A percentile compares a stretch with the other conserved stretches of the same genome.
These are phyloP conservation scores for Heteromeles arbutifolia DNA, from an alignment of 306 rosid species.

Conservation along the genomic window DNA sequence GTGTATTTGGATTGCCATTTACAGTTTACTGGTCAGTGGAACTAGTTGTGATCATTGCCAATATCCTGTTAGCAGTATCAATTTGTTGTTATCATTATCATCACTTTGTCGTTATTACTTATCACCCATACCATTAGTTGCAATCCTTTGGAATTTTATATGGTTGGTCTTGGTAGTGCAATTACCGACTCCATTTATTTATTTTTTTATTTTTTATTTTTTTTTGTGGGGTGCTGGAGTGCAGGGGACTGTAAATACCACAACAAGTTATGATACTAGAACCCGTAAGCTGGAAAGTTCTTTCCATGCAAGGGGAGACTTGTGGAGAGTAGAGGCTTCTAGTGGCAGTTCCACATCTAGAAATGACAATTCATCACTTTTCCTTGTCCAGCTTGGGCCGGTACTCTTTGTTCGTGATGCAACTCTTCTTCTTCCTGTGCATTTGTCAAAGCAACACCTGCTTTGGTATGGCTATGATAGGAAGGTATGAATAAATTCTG, in stretches of 20 bases:
- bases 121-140: background rate
- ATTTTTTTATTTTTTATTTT: background rate
- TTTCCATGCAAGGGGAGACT: conserved; percentile 85
- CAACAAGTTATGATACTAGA: conserved; percentile 88
- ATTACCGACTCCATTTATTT: background rate
- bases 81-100: background rate
- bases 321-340: conserved; percentile 97
- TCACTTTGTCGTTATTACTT: background rate
- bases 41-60: background rate
- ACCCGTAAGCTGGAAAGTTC: conserved; percentile 77
- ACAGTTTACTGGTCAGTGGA: background rate
- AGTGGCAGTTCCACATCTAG: conserved; percentile 69
- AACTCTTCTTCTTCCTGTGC: conserved; percentile 89
- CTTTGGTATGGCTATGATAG: conserved; percentile 98
- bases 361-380: conserved; percentile 75
- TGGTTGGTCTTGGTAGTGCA: background rate
- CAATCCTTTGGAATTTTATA: background rate
- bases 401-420: conserved; percentile 88
- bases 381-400: conserved; percentile 94
- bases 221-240: background rate
- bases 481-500: conserved; percentile 53
- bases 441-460: conserved; percentile 90
- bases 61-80: background rate
- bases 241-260: conserved; percentile 66
- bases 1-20: background rate